Evolutionary conservation across 768 basidiomycete genomes (phyloP).

Genomic region (Boletus subparvulus): DNA sequence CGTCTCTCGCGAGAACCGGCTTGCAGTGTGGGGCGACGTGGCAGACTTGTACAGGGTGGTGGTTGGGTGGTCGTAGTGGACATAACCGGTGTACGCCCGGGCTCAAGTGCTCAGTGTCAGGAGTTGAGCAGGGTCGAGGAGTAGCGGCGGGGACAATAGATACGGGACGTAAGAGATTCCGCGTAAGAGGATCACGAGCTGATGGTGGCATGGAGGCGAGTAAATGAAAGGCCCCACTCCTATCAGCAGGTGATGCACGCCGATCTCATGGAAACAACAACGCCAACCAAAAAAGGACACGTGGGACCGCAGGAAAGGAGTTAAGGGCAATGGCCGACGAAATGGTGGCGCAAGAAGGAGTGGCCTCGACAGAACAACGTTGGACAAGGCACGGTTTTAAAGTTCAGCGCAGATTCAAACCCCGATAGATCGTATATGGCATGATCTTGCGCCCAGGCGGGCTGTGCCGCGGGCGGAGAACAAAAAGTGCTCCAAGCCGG

Average conservation of each 20-base stretch:
- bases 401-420: conserved; percentile 31
- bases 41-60: neutral
- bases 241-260: conserved; percentile 14
- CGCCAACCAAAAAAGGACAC: conserved; percentile 14
- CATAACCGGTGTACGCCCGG: neutral
- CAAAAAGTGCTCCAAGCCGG: conserved; percentile 32
- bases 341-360: neutral
- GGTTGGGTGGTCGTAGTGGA: conserved; percentile 1
- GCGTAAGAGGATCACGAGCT: conserved; percentile 6
- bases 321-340: conserved; percentile 11
- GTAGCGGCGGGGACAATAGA: neutral
- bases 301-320: conserved; percentile 17
- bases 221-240: conserved; percentile 12
- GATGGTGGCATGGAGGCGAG: conserved; percentile 9
- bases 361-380: conserved; percentile 28
- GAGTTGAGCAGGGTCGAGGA: conserved; percentile 5
- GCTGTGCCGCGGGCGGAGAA: conserved; percentile 36
- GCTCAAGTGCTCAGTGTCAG: neutral
- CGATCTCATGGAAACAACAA: conserved; percentile 14
- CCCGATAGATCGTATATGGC: conserved; percentile 23
- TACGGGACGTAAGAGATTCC: conserved; percentile 6
- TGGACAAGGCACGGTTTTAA: conserved; percentile 13
- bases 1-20: too few species aligned
- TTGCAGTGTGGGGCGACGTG: neutral
- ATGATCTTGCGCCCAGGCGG: conserved; percentile 27